Conservation (phyloP, 805 yeast species). For the Candida dajiaensis region DNA sequence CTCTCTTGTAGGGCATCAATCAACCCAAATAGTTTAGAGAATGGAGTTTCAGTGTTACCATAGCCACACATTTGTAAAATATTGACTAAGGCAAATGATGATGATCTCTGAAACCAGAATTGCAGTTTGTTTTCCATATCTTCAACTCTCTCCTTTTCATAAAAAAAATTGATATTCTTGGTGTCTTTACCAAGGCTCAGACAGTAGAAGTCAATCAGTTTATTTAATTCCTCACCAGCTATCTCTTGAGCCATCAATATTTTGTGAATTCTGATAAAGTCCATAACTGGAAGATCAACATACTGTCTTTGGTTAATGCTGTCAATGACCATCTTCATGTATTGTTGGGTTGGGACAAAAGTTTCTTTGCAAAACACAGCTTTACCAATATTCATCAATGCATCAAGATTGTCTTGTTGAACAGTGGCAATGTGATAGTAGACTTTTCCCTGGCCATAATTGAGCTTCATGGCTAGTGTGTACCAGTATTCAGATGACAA, state of each 20-base stretch:
- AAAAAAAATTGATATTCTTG: conserved; percentile 57
- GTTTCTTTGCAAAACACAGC: conserved; percentile 77
- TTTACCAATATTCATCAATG: conserved; percentile 73
- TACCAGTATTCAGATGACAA: conserved; percentile 82
- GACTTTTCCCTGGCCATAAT: conserved; percentile 79
- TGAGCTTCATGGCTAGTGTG: conserved; percentile 60
- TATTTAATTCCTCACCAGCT: conserved; percentile 42
- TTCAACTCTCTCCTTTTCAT: conserved; percentile 28
- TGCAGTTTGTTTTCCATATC: conserved; percentile 33
- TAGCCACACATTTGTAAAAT: conserved; percentile 71
- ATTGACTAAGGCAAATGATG: conserved; percentile 71
- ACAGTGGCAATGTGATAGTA: conserved; percentile 87
- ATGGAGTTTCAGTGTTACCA: conserved; percentile 71
- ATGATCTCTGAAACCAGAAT: conserved; percentile 73
- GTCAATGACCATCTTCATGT: conserved; percentile 70
- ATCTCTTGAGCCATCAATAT: conserved; percentile 18
- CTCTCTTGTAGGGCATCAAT: conserved; percentile 69
- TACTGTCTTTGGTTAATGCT: conserved; percentile 58
- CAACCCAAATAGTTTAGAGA: conserved; percentile 65
- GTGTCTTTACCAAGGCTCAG: conserved; percentile 34
- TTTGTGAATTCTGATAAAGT: conserved; percentile 24
- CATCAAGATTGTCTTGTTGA: conserved; percentile 64
- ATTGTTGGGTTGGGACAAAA: conserved; percentile 77
- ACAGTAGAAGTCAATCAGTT: conserved; percentile 5
- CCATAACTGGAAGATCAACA: conserved; percentile 30